phyloP scores from a whole-genome alignment of 768 basidiomycete species.

The Boletus vinaceobasis region DNA sequence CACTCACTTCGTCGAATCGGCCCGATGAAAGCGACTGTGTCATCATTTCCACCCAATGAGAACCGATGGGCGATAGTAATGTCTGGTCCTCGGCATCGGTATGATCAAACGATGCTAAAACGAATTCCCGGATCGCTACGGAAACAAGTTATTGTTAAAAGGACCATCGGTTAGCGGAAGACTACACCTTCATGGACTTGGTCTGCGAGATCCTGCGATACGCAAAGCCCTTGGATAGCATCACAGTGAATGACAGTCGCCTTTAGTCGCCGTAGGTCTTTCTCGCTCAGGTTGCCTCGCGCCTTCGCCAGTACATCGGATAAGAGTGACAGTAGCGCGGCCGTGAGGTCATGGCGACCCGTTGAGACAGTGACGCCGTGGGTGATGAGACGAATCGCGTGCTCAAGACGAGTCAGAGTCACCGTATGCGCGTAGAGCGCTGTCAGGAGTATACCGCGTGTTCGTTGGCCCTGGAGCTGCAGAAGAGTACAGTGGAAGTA shows the following conservation, averaged over 20 bases:
- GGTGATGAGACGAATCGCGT: constrained; percentile 36
- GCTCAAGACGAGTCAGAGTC: constrained; percentile 31
- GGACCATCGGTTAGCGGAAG: not conserved
- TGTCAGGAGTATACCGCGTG: constrained; percentile 36
- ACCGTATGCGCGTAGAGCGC: constrained; percentile 27
- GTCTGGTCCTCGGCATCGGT: constrained; percentile 35
- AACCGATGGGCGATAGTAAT: constrained; percentile 39
- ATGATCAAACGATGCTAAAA: constrained; percentile 39
- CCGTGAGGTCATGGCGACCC: constrained; percentile 21
- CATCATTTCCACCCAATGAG: constrained; percentile 39
- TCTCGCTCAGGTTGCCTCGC: constrained; percentile 22
- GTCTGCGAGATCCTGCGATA: constrained; percentile 23
- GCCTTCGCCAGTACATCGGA: constrained; percentile 35
- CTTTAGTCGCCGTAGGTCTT: constrained; percentile 38
- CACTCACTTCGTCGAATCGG: constrained; percentile 12
- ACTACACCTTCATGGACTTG: constrained; percentile 36
- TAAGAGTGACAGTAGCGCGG: constrained; percentile 38
- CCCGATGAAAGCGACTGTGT: constrained; percentile 11
- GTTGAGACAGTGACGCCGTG: constrained; percentile 32
- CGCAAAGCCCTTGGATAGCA: constrained; percentile 35
- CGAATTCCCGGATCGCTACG: constrained; percentile 42
- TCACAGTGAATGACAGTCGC: constrained; percentile 36
- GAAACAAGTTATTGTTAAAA: not conserved
- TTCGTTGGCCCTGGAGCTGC: constrained; percentile 17
- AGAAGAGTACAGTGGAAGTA: constrained; percentile 35